These are phyloP conservation scores for Theileria orientalis DNA, from an alignment of 169 alveolate genomes.

Conservation along the genomic window DNA sequence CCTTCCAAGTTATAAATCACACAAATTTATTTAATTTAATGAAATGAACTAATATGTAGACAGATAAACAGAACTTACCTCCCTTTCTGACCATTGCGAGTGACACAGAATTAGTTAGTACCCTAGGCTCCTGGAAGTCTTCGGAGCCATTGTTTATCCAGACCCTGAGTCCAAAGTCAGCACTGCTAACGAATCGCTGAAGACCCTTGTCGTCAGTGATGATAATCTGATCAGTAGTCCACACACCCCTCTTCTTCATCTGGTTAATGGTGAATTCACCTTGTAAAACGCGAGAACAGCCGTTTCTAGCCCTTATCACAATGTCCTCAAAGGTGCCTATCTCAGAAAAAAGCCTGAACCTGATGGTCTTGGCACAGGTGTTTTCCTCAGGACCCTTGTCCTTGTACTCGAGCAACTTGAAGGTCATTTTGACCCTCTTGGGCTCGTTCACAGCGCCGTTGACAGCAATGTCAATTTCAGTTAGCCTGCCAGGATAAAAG, in stretches of 20 bases:
- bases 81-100: slow-evolving; percentile 20
- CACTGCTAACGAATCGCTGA: slow-evolving; percentile 49
- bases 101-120: slow-evolving; percentile 29
- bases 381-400: neutral
- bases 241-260: slow-evolving; percentile 61
- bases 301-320: neutral
- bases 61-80: too few species aligned
- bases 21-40: neutral
- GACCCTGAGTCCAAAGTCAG: slow-evolving; percentile 65
- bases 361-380: slow-evolving; percentile 67
- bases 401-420: slow-evolving; percentile 44
- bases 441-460: slow-evolving; percentile 64
- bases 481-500: slow-evolving; percentile 73
- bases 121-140: slow-evolving; percentile 59
- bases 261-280: slow-evolving; percentile 24
- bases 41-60: too few species aligned
- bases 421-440: slow-evolving; percentile 56
- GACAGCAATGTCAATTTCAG: slow-evolving; percentile 47
- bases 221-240: slow-evolving; percentile 67
- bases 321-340: slow-evolving; percentile 69
- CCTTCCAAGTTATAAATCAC: neutral
- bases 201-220: slow-evolving; percentile 36
- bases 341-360: slow-evolving; percentile 68
- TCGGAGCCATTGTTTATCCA: slow-evolving; percentile 65
- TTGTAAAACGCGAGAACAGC: slow-evolving; percentile 58